These are phyloP conservation scores for Podila epigama DNA, from an alignment of 192 early-diverging fungal genomes.

Conservation along the genomic window DNA sequence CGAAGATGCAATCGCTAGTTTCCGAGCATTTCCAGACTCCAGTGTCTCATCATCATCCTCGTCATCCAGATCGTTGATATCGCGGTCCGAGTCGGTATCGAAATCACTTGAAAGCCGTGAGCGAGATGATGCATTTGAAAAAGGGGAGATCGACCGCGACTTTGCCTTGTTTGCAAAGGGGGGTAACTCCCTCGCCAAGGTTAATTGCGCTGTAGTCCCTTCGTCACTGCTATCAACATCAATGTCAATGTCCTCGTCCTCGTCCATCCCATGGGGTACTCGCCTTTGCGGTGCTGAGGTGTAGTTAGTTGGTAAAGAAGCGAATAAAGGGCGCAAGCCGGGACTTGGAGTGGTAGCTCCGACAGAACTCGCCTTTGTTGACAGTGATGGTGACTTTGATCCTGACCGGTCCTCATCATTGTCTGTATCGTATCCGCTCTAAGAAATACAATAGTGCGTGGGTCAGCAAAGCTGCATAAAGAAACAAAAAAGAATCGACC, in stretches of 20 bases:
- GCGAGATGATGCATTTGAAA: conserved; percentile 35
- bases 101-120: conserved; percentile 39
- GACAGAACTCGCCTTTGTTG: conserved; percentile 20
- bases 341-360: conserved; percentile 33
- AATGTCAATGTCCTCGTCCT: conserved; percentile 40
- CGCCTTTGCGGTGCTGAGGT: conserved; percentile 4
- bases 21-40: conserved; percentile 9
- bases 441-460: too few relatives aligned
- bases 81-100: conserved; percentile 30
- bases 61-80: conserved; percentile 7
- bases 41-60: conserved; percentile 14
- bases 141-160: conserved; percentile 43
- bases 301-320: conserved; percentile 14
- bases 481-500: too few relatives aligned
- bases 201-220: conserved; percentile 3
- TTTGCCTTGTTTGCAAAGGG: conserved; percentile 21
- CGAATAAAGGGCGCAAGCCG: conserved; percentile 24
- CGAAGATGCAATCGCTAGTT: conserved; percentile 15
- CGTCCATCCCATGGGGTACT: conserved; percentile 26
- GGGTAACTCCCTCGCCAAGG: conserved; percentile 3
- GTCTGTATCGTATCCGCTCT: conserved; percentile 49
- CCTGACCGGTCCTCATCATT: conserved; percentile 39
- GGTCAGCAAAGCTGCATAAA: too few relatives aligned
- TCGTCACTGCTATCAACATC: conserved; percentile 45
- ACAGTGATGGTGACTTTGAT: conserved; percentile 40